Base-by-base conservation (phyloP, 805 yeast species). In the Candida hungchunana region DNA sequence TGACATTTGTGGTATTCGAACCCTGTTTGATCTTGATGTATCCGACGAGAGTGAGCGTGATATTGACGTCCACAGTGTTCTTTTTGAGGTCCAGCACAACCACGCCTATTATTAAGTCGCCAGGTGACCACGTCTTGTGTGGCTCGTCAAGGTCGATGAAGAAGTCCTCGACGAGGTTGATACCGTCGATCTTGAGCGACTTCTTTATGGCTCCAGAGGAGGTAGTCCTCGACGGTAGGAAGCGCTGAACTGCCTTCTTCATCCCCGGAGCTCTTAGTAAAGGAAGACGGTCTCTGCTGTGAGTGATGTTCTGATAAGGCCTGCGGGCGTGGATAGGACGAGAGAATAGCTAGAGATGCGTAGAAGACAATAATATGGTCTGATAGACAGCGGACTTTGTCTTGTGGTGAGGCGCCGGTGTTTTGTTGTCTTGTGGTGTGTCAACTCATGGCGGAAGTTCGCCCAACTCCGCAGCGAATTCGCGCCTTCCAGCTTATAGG, bases 41-140 rank as follows among this genome's bases (percentile, higher is more conserved):
- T 6, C 88, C 84, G 0, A 71, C 52, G 26, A 82, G 59, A 3
- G 78, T 67, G 24, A 82, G 60, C 13, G 72, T 68, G 6, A 82
- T 64, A 31, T 67, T 62, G 14, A 78, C 65, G 43, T 79, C 73
- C 19, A 71, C 66, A 9, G 76, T 50, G 51, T 78, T 78, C 46
- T 71, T 73, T 51, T 73, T 73, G 34, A 80, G 55, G 4, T 73
- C 68, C 11, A 82, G 59, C 1, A 77, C 69, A 10, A 77, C 71
- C 46, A 75, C 78, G 12, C 94, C 94, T 1, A 68, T 59, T 4
- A 85, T 71, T 44, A 70, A 71, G 35, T 86, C 95, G 12, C 90
- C 93, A 0, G 96, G 95, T n/a, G 67, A 62, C 75, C 82, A 86
- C 4, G 73, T 63, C 46, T 75, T 73, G 56, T 85, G 95, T 1